Evolutionary conservation across 1,139 yeast genomes (phyloP).

Genomic region (Debaryomycetaceae sp.): DNA sequence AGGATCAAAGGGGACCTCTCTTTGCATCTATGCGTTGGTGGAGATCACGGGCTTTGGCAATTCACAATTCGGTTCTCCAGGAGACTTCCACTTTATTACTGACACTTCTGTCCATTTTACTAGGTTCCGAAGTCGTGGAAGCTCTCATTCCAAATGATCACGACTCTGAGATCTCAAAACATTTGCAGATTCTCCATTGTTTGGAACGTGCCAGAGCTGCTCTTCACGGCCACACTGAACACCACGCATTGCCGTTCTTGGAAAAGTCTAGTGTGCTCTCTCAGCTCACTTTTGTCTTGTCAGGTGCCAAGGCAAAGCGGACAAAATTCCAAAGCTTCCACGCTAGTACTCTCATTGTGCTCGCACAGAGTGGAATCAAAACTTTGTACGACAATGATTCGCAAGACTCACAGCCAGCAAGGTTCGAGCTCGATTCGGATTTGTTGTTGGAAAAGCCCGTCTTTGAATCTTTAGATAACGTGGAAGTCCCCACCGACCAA

Average conservation of each 20-base stretch:
- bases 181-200: slow-evolving; percentile 37
- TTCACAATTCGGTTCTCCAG: slow-evolving; percentile 48
- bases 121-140: slow-evolving; percentile 22
- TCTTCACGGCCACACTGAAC: slow-evolving; percentile 51
- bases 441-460: slow-evolving; percentile 65
- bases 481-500: slow-evolving; percentile 21
- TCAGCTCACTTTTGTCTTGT: slow-evolving; percentile 51
- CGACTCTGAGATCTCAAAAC: slow-evolving; percentile 17
- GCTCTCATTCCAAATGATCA: slow-evolving; percentile 17
- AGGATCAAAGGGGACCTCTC: slow-evolving; percentile 13
- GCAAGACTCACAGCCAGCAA: slow-evolving; percentile 32
- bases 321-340: slow-evolving; percentile 72
- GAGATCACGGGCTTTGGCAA: slow-evolving; percentile 57
- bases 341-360: slow-evolving; percentile 64
- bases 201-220: slow-evolving; percentile 60
- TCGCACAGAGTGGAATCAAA: slow-evolving; percentile 49
- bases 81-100: slow-evolving; percentile 44
- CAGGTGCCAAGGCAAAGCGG: slow-evolving; percentile 84
- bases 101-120: slow-evolving; percentile 27
- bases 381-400: slow-evolving; percentile 12
- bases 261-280: slow-evolving; percentile 46
- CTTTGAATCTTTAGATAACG: slow-evolving; percentile 50
- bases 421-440: slow-evolving; percentile 63
- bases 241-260: slow-evolving; percentile 40
- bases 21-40: slow-evolving; percentile 55